phyloP scores from a whole-genome alignment of 805 yeast genomes.

The Starmerella asiatica region DNA sequence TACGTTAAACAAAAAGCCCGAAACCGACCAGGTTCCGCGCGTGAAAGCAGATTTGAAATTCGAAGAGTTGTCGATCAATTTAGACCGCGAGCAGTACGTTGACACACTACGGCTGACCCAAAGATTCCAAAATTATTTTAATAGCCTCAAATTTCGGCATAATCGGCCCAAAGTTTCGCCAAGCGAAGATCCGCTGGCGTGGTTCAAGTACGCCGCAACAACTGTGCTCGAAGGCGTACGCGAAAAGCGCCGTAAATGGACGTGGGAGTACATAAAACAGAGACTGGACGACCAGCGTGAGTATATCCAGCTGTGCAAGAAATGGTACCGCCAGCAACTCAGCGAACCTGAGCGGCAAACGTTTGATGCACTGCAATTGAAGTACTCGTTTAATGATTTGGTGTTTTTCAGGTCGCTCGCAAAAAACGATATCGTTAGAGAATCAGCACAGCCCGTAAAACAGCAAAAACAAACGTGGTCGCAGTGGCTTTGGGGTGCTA shows the following conservation, averaged over 20 bases:
- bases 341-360: slow-evolving; percentile 26
- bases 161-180: slow-evolving; percentile 46
- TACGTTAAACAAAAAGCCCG: slow-evolving; percentile 55
- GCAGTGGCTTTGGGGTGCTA: slow-evolving; percentile 19
- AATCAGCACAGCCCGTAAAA: slow-evolving; percentile 26
- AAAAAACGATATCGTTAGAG: slow-evolving; percentile 48
- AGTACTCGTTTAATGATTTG: slow-evolving; percentile 61
- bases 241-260: slow-evolving; percentile 66
- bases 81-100: slow-evolving; percentile 74
- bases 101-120: slow-evolving; percentile 73
- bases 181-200: slow-evolving; percentile 53
- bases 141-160: slow-evolving; percentile 60
- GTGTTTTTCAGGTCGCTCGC: slow-evolving; percentile 76
- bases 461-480: slow-evolving; percentile 16
- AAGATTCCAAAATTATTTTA: slow-evolving; percentile 61
- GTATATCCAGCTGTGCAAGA: slow-evolving; percentile 58
- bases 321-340: slow-evolving; percentile 32
- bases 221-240: slow-evolving; percentile 69
- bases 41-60: slow-evolving; percentile 62
- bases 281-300: slow-evolving; percentile 59
- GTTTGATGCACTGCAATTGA: slow-evolving; percentile 43
- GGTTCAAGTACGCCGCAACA: slow-evolving; percentile 75
- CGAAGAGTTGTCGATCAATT: slow-evolving; percentile 75
- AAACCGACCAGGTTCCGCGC: slow-evolving; percentile 38
- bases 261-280: slow-evolving; percentile 67